Evolutionary conservation across 164 flowering plant genomes (phyloP), one percentile per base, ranked within the genome.

Genomic region (Umbellularia californica): DNA sequence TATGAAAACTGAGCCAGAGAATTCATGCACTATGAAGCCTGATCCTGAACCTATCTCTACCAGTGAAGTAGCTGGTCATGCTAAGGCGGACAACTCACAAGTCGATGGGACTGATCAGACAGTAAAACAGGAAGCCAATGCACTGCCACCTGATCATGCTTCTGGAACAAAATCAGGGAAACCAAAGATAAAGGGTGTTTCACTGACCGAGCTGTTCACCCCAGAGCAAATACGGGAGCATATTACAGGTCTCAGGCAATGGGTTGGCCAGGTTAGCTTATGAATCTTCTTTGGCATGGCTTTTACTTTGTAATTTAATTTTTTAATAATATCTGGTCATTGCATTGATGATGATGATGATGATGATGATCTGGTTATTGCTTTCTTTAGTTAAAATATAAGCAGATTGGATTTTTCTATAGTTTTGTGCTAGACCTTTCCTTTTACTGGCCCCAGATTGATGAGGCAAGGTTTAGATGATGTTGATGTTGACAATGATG

Each of bases 141-240:
- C 78, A 13, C 75, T 77, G 70, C 81, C 90, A 70, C 60, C 79
- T 70, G 97, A 92, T 70, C 75, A 74, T 71, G 76, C 78, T 1
- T 67, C 72, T 69, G 88, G 78, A 74, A 84, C 93, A 58, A 95
- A 91, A 82, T 90, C 95, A 72, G 97, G 92, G 70, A 95, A 95
- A 84, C 94, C 98, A 75, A 92, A 90, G 81, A 86, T 95, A 75
- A 93, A 90, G 79, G 99, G 98, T 35, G 98, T 95, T 1, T 95
- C 99, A 69, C 71, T 95, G 84, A 93, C 89, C 71, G 99, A 95
- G 83, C 73, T 95, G 74, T 95, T 95, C 69, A 95, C 99, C 25
- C 99, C 98, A 3, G 99, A 95, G 81, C 97, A 95, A 89, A 83
- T 95, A 52, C 83, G 90, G 76, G 90, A 84, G 82, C 99, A 95